Evolutionary conservation across 192 early-diverging fungal genomes (phyloP).

Genomic region (Coemansia sp.): DNA sequence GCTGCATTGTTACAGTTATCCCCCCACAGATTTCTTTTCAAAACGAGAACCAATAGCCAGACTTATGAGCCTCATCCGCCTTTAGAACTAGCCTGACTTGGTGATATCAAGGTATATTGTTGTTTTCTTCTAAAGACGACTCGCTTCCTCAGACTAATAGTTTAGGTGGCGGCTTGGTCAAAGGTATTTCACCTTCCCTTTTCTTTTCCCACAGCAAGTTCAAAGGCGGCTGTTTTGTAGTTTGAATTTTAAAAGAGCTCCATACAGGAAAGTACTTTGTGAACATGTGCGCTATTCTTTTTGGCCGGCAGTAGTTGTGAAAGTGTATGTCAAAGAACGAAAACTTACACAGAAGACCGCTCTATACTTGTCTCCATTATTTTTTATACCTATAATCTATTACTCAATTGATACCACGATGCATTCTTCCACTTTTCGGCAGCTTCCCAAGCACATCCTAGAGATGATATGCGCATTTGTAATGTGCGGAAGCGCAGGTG

Average conservation of each 20-base stretch:
- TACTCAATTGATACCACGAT: background rate
- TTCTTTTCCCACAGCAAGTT: too few species aligned
- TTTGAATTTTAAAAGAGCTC: background rate
- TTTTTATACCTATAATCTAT: background rate
- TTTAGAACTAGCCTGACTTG: background rate
- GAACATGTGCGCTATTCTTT: too few species aligned
- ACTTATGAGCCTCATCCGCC: too few species aligned
- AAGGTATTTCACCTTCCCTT: background rate
- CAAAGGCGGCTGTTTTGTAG: background rate
- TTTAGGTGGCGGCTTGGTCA: background rate
- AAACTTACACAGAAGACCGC: too few species aligned
- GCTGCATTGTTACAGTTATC: too few species aligned
- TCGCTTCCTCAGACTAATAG: too few species aligned
- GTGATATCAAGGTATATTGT: background rate
- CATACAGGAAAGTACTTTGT: background rate
- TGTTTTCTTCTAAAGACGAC: too few species aligned
- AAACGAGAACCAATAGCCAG: too few species aligned
- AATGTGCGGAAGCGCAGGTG: background rate
- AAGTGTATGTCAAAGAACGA: too few species aligned
- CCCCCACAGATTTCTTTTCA: too few species aligned
- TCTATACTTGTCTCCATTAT: background rate
- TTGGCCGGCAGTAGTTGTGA: too few species aligned
- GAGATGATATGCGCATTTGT: constrained; percentile 3
- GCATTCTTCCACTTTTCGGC: background rate
- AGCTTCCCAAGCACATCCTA: background rate